Conservation (phyloP, 176 grass and related monocot genomes). For the Eragrostis nindensis region DNA sequence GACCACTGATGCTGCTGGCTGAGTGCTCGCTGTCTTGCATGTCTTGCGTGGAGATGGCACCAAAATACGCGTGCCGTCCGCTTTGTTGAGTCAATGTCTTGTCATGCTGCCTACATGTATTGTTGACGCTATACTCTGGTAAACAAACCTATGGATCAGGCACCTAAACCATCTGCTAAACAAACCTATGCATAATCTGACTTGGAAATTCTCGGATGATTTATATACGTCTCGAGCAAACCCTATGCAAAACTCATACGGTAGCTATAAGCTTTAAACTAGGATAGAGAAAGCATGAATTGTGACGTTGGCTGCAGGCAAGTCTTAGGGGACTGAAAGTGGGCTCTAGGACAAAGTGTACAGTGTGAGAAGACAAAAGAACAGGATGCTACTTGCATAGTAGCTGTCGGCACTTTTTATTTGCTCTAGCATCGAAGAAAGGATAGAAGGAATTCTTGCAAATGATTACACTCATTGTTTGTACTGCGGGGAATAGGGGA, state of each 20-base stretch:
- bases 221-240: neutral
- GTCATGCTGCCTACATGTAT: neutral
- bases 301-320: constrained; percentile 35
- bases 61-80: constrained; percentile 15
- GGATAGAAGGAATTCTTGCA: constrained; percentile 31
- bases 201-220: neutral
- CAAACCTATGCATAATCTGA: no score
- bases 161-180: no score
- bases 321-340: constrained; percentile 48
- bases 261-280: neutral
- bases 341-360: constrained; percentile 45
- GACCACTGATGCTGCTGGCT: neutral
- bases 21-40: neutral
- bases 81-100: neutral
- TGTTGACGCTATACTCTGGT: constrained; percentile 19
- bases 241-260: neutral
- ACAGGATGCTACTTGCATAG: constrained; percentile 35
- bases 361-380: constrained; percentile 57
- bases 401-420: constrained; percentile 45
- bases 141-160: no score
- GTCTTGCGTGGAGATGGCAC: constrained; percentile 17
- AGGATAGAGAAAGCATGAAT: neutral
- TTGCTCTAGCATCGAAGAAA: constrained; percentile 45
- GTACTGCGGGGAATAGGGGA: constrained; percentile 41
- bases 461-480: constrained; percentile 55